Evolutionary conservation across 1,284 basidiomycete species (phyloP).

Genomic region (Chiua sp.): DNA sequence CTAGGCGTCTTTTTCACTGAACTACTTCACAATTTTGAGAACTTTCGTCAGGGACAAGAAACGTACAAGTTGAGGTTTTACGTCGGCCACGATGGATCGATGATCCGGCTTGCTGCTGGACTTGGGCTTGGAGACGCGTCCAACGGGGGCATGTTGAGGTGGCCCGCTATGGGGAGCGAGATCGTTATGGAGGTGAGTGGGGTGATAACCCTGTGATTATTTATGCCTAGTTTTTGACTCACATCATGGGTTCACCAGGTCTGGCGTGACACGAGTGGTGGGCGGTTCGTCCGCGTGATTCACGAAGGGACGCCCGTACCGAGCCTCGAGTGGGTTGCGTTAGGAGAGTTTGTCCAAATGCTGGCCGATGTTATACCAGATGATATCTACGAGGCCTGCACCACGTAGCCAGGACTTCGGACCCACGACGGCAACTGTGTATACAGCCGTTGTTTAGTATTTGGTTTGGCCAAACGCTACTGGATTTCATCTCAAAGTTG

Average conservation of each 20-base stretch:
- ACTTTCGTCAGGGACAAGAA: constrained; percentile 37
- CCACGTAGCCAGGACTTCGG: constrained; percentile 1
- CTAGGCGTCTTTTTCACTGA: constrained; percentile 46
- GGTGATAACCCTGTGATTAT: constrained; percentile 1
- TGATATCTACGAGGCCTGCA: constrained; percentile 37
- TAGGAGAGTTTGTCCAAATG: constrained; percentile 44
- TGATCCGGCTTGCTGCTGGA: constrained; percentile 54
- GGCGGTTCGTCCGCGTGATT: constrained; percentile 49
- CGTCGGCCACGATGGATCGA: constrained; percentile 57
- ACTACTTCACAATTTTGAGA: constrained; percentile 37
- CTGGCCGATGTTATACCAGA: constrained; percentile 45
- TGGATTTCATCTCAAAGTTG: background rate
- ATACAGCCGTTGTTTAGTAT: no score
- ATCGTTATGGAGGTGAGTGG: constrained; percentile 53
- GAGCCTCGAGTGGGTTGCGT: constrained; percentile 43
- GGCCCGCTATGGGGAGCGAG: constrained; percentile 58
- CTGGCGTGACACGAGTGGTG: constrained; percentile 39
- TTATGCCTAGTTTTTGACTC: background rate
- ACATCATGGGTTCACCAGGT: constrained; percentile 36
- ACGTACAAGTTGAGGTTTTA: constrained; percentile 48
- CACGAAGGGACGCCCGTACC: constrained; percentile 51
- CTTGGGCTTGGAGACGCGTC: constrained; percentile 46
- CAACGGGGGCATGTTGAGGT: constrained; percentile 42
- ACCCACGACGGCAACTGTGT: background rate
- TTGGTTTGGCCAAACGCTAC: background rate